Evolutionary conservation across 495 filamentous ascomycete species (phyloP).

Genomic region (Penicillium egyptiacum): DNA sequence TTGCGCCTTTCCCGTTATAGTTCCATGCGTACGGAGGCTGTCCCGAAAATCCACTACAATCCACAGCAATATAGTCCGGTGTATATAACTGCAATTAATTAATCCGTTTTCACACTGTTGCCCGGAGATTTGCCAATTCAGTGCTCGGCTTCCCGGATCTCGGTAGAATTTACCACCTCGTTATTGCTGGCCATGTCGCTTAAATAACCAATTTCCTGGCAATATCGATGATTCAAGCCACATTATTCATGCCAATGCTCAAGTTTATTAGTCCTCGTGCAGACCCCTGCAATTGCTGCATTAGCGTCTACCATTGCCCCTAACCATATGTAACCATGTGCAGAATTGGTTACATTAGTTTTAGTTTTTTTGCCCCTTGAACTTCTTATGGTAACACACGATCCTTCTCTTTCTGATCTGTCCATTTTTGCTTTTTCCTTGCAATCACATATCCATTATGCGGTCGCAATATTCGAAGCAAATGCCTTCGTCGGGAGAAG

Average conservation of each 20-base stretch:
- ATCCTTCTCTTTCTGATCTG: background rate
- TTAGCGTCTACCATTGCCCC: background rate
- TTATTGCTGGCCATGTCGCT: no score
- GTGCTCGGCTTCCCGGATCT: no score
- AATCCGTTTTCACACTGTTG: no score
- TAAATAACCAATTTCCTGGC: no score
- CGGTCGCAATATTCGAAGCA: slow-evolving; percentile 19
- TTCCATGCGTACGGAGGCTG: no score
- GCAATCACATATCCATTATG: slow-evolving; percentile 11
- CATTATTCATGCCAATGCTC: background rate
- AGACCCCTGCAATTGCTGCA: background rate
- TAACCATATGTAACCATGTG: slow-evolving; percentile 7
- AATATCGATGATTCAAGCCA: background rate
- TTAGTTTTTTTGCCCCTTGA: background rate
- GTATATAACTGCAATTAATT: no score
- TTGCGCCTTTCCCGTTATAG: background rate
- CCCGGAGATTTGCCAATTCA: no score
- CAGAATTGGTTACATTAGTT: slow-evolving; percentile 3
- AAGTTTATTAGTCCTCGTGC: background rate
- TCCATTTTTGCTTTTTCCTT: background rate
- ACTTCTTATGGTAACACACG: background rate
- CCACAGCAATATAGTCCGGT: no score
- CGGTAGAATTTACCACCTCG: no score
- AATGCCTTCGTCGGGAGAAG: slow-evolving; percentile 13
- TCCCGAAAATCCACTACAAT: no score